phyloP scores from a whole-genome alignment of 1,139 yeast genomes.

The Saccharomyces hybrid region DNA sequence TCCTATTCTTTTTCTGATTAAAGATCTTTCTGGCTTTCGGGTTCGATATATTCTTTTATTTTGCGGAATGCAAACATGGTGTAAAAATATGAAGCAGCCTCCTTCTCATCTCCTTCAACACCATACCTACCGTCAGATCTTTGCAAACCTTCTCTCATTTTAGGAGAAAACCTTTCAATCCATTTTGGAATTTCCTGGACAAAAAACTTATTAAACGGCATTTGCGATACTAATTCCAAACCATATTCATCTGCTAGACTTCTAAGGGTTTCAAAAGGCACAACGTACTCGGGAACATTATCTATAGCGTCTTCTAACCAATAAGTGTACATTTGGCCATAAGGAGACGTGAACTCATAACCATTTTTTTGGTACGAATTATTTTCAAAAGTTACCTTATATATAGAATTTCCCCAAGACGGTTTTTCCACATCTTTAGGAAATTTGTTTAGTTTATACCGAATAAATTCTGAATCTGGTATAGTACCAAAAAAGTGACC shows the following conservation, averaged over 20 bases:
- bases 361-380: constrained; percentile 54
- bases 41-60: constrained; percentile 23
- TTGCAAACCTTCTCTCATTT: constrained; percentile 60
- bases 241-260: constrained; percentile 79
- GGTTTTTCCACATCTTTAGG: constrained; percentile 43
- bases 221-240: constrained; percentile 59
- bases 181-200: constrained; percentile 68
- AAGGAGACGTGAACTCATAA: constrained; percentile 66
- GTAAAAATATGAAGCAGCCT: constrained; percentile 57
- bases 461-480: constrained; percentile 82
- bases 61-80: constrained; percentile 32
- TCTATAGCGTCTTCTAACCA: constrained; percentile 89
- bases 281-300: constrained; percentile 95
- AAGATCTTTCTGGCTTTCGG: neutral
- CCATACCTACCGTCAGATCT: constrained; percentile 76
- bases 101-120: constrained; percentile 83
- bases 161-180: constrained; percentile 51
- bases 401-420: constrained; percentile 76
- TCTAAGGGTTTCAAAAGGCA: constrained; percentile 84
- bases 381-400: constrained; percentile 69
- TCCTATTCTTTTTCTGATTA: neutral
- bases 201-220: constrained; percentile 77
- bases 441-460: constrained; percentile 49
- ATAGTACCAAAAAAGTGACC: constrained; percentile 90
- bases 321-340: constrained; percentile 77